Base-by-base conservation (phyloP, 768 basidiomycete species). In the Suillus alpinus region DNA sequence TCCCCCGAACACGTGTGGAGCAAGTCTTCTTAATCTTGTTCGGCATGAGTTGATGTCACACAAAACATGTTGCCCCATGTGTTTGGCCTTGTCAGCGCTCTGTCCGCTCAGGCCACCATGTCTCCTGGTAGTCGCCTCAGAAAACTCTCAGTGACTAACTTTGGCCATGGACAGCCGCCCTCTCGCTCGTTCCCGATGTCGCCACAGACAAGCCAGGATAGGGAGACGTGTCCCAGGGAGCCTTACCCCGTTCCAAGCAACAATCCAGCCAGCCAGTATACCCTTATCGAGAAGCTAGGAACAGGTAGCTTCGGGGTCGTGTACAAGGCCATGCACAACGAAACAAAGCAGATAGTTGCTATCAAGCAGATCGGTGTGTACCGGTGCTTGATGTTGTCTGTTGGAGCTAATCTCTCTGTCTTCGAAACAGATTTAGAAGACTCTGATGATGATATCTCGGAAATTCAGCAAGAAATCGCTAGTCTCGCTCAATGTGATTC, bases 381-480 rank as follows among this genome's bases (percentile, higher is more conserved):
- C 56, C 36, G n/a, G 52, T 39, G 62, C 41, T 53, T 60, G 59
- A 59, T 62, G 49, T 68, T 58, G 46, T 47, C 26, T 3, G 10
- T 55, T 58, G 12, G 57, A 50, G 52, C 37, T 46, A 59, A 43
- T 66, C 53, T 29, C 37, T 20, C 29, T 44, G 12, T 46, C n/a
- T 52, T 53, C 53, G 23, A 32, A 14, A 43, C 69, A 96, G 96
- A 98, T 78, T 81, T 99, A 62, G 97, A 99, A 75, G 93, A 97
- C 75, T 94, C 95, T 29, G 95, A 98, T 75, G 97, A 99, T 71
- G 97, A 98, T 74, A 98, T 99, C 65, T 87, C 92, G 18, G 97
- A 99, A 76, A 99, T 99, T 53, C 97, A 99, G 71, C 93, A 94
- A 73, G 97, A 99, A 75, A 99, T 99, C 65, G 92, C 95, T 20